Conservation (phyloP, 2,329 filamentous ascomycete genomes). For the Pseudogymnoascus sp. region DNA sequence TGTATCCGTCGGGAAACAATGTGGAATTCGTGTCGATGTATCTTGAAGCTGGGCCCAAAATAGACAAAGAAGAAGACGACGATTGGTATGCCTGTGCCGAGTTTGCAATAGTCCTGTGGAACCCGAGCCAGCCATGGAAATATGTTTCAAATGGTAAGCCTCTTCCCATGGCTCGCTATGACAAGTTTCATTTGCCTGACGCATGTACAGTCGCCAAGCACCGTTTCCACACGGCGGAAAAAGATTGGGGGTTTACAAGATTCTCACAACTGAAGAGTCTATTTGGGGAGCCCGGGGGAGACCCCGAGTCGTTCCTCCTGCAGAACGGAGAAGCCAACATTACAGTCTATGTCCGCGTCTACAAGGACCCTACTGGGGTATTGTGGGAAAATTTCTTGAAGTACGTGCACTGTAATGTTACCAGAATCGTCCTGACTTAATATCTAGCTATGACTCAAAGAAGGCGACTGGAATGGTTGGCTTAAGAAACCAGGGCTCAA, state of each 20-base stretch:
- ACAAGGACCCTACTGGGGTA: conserved; percentile 82
- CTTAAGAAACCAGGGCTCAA: conserved; percentile 92
- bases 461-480: conserved; percentile 97
- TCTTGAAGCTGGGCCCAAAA: conserved; percentile 85
- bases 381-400: conserved; percentile 88
- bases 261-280: conserved; percentile 84
- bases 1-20: conserved; percentile 94
- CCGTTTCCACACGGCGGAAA: conserved; percentile 91
- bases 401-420: background rate
- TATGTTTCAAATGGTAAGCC: background rate
- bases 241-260: conserved; percentile 97
- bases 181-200: conserved; percentile 51
- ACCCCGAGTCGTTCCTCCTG: conserved; percentile 60
- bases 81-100: conserved; percentile 97
- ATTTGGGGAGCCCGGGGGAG: conserved; percentile 72
- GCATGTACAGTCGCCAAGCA: conserved; percentile 80
- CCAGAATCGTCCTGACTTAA: background rate
- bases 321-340: conserved; percentile 73
- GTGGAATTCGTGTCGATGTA: conserved; percentile 92
- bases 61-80: conserved; percentile 69
- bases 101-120: conserved; percentile 91
- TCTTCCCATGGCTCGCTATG: background rate
- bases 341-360: conserved; percentile 73
- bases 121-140: conserved; percentile 72
- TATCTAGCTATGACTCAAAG: conserved; percentile 75